These are phyloP conservation scores for Fusarium acutatum DNA, from an alignment of 2,329 filamentous ascomycete genomes.

Conservation along the genomic window DNA sequence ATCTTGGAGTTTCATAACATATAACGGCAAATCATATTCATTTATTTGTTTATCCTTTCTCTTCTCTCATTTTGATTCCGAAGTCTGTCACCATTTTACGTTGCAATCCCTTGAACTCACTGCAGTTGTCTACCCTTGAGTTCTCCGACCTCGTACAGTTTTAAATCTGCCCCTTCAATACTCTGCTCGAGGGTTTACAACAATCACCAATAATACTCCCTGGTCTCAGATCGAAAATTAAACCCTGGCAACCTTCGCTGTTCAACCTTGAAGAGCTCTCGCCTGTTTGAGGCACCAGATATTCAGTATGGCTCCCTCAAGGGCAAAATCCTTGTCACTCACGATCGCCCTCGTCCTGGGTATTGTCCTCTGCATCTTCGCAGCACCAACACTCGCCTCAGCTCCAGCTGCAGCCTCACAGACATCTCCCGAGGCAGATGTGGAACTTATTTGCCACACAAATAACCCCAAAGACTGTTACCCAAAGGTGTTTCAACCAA, in stretches of 20 bases:
- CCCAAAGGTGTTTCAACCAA: slow-evolving; percentile 69
- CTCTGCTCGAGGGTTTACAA: not conserved
- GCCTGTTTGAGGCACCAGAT: not conserved
- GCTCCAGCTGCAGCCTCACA: slow-evolving; percentile 42
- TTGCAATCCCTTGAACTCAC: not conserved
- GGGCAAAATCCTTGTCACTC: slow-evolving; percentile 30
- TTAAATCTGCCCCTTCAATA: slow-evolving; percentile 8
- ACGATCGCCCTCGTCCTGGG: slow-evolving; percentile 39
- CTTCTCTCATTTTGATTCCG: not conserved
- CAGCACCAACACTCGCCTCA: slow-evolving; percentile 40
- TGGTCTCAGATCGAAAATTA: not conserved
- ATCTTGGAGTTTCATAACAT: not conserved
- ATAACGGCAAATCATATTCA: not conserved
- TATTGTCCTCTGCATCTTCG: slow-evolving; percentile 41
- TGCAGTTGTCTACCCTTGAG: not conserved
- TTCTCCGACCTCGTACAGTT: not conserved
- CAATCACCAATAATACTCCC: slow-evolving; percentile 1
- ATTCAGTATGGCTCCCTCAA: slow-evolving; percentile 37
- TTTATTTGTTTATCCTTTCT: not conserved
- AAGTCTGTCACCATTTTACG: not conserved
- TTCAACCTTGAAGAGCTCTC: not conserved
- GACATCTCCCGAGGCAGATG: slow-evolving; percentile 49
- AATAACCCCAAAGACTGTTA: slow-evolving; percentile 70
- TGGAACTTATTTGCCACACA: slow-evolving; percentile 72
- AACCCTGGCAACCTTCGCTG: not conserved